These are phyloP conservation scores for Yarrowia alimentaria DNA, from an alignment of 805 yeast species.

Conservation along the genomic window DNA sequence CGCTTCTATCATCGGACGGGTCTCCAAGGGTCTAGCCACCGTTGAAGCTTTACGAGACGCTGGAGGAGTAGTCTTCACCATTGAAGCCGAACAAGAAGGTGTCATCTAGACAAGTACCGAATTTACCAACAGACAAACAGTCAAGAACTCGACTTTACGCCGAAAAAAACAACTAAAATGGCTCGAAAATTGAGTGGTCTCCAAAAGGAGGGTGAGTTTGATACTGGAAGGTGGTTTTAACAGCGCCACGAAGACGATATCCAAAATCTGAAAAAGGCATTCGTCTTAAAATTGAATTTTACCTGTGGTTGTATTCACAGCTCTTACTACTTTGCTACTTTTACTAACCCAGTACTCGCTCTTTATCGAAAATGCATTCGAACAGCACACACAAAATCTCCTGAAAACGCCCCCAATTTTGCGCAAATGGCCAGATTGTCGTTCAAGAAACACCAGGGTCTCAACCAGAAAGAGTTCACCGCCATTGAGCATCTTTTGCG, in stretches of 20 bases:
- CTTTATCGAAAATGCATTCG: slow-evolving; percentile 53
- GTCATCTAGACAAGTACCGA: not conserved
- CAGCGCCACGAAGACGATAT: not conserved
- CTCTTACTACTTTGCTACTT: too few relatives aligned
- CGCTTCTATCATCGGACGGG: slow-evolving; percentile 18
- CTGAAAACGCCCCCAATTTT: slow-evolving; percentile 48
- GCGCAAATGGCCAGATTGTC: slow-evolving; percentile 53
- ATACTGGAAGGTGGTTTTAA: not conserved
- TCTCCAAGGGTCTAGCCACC: slow-evolving; percentile 7
- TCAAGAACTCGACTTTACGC: too few relatives aligned
- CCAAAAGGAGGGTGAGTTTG: slow-evolving; percentile 44
- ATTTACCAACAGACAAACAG: not conserved
- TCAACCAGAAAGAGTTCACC: slow-evolving; percentile 76
- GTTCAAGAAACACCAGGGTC: slow-evolving; percentile 53
- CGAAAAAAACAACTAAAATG: not conserved
- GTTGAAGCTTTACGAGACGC: slow-evolving; percentile 20
- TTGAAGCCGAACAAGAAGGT: slow-evolving; percentile 9
- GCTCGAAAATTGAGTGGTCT: slow-evolving; percentile 40
- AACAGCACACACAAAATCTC: slow-evolving; percentile 48
- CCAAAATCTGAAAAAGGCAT: too few relatives aligned
- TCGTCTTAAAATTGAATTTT: too few relatives aligned
- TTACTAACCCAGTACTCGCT: slow-evolving; percentile 41
- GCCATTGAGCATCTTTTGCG: slow-evolving; percentile 83
- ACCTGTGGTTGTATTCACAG: too few relatives aligned
- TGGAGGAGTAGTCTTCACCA: slow-evolving; percentile 5